Percentiles rank a stretch among this genome's conserved stretches.
phyloP scores from a whole-genome alignment of 2,329 filamentous ascomycete species.

The Epichloe amarillans region DNA sequence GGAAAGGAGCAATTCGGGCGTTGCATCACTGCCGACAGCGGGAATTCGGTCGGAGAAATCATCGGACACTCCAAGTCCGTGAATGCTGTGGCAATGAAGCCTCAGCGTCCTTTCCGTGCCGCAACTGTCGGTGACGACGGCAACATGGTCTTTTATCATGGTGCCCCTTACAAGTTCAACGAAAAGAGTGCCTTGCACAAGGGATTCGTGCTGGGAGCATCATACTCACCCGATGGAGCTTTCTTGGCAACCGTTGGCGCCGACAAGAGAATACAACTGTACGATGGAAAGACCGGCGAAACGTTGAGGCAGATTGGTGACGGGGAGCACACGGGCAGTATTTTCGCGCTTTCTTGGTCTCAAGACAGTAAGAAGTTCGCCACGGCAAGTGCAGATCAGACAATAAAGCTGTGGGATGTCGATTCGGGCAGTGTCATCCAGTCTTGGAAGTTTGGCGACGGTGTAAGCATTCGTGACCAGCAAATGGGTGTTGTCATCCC shows the following conservation, averaged over 20 bases:
- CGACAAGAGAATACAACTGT: constrained; percentile 87
- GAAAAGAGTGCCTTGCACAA: constrained; percentile 70
- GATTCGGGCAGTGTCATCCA: constrained; percentile 65
- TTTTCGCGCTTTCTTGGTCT: constrained; percentile 85
- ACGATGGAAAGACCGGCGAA: constrained; percentile 92
- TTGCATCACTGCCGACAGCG: constrained; percentile 89
- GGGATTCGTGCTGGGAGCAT: constrained; percentile 77
- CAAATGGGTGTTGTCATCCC: constrained; percentile 94
- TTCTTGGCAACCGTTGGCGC: constrained; percentile 77
- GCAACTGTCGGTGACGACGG: constrained; percentile 86
- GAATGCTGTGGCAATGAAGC: constrained; percentile 81
- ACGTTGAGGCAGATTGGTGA: constrained; percentile 64
- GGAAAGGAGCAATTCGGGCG: constrained; percentile 88
- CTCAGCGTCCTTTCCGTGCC: constrained; percentile 80
- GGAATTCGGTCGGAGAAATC: constrained; percentile 91
- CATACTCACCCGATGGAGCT: constrained; percentile 80
- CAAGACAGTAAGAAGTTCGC: constrained; percentile 75
- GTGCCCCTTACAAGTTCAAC: constrained; percentile 91
- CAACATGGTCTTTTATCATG: constrained; percentile 82
- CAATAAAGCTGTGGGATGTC: constrained; percentile 86
- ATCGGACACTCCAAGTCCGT: constrained; percentile 81
- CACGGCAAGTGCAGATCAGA: constrained; percentile 88
- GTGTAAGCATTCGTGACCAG: constrained; percentile 65
- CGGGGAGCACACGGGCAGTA: constrained; percentile 79
- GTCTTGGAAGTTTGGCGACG: constrained; percentile 76